Base-by-base conservation (phyloP, 2,329 filamentous ascomycete species). In the Xylariaceae sp. region DNA sequence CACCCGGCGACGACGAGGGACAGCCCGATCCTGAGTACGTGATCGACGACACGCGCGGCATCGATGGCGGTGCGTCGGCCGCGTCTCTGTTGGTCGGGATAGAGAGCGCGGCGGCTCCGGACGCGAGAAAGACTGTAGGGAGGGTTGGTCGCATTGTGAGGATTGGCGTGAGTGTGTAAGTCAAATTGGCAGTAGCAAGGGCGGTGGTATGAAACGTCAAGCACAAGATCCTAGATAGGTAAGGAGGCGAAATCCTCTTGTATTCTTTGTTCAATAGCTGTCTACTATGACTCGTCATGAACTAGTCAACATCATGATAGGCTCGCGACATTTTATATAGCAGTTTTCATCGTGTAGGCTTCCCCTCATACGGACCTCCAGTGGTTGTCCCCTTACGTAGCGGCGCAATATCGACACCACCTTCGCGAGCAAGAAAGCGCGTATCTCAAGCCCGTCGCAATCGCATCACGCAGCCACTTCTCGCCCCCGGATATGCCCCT, bases 11-110 rank as follows among this genome's bases (percentile, higher is more conserved):
- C 34, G 59, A 49, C 29, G 60, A 61, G 24, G 59, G 53, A 44
- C 65, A 68, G 12, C 65, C 65, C 44, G 42, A 61, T 41, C 65
- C 65, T 19, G 61, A 64, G 50, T 62, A 67, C 32, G 49, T 50
- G 39, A 67, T 53, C 26, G 59, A 62, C 3, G 52, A 52, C 42
- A 67, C 57, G 38, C 44, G 49, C 12, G 59, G 62, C 16, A 54
- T 33, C 2, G 53, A 45, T 4, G 51, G 44, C 6, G 59, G 60
- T 1, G 46, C 44, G 33, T 59, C 52, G 6, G 53, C 48, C 9
- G 41, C 13, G 22, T 26, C 22, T 26, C 22, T 6, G 22, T 6
- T 11, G 22, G 22, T 11, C 6, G 43, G 28, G 43, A 47, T 30
- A 30, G 49, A 15, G 47, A 39, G 38, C 9, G 50, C n/a, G 9